Evolutionary conservation across 345 rosid genomes (phyloP), one percentile per base, ranked within the genome.

Genomic region (Litchi chinensis): DNA sequence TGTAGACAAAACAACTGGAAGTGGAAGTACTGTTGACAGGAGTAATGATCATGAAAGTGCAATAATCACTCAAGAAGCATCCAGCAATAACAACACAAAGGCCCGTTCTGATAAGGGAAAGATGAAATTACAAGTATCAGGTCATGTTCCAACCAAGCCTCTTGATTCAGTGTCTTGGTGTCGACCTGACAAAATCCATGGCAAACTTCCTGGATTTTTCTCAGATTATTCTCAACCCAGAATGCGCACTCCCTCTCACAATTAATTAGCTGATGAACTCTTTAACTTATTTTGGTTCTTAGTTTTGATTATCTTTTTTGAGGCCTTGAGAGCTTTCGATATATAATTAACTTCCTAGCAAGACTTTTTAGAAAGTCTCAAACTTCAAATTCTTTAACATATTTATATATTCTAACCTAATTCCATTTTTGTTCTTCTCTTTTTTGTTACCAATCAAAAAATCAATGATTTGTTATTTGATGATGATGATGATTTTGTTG

Each of bases 171-270:
- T 68, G 46, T 76, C 83, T 77, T 73, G 86, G 82, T 24, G 66
- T 50, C 79, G 44, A 54, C 74, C 81, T 3, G 46, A 59, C 59
- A 79, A 67, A 64, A 75, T 67, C 41, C 67, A 26, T 1, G 71
- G 56, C 22, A 26, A 60, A n/a, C 26, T 26, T 72, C 76, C 77
- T 21, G 90, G 79, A 9, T 28, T 88, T 78, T 82, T 81, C 82
- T 87, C 89, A 1, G 93, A 90, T 80, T 90, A 90, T 79, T 87
- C 93, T 44, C 83, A 77, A 67, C 93, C 91, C 8, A 81, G 69
- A 80, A 85, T 84, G 46, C 88, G 89, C 6, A 73, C 88, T 65
- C 93, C 93, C 28, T 88, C 89, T 74, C 93, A 88, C 65, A 89
- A 87, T 65, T 83, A 74, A 86, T 18, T 60, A 60, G 60, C 15